Evolutionary conservation across 768 basidiomycete genomes (phyloP), one percentile per base, ranked within the genome.

Genomic region (Floccularia luteovirens): DNA sequence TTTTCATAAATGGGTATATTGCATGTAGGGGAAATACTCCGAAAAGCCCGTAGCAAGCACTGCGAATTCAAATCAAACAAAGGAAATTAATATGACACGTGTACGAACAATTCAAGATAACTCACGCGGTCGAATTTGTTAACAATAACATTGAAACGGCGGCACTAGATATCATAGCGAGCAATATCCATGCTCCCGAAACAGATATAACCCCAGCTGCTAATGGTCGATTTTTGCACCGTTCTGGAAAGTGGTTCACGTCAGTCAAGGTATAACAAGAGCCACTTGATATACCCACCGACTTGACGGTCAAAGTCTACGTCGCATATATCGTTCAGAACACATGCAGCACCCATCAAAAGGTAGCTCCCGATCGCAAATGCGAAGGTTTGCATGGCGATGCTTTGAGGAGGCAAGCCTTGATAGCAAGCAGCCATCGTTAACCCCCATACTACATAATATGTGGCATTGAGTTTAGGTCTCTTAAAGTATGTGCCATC

Each of bases 121-220:
- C 39, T 41, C 4, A 41, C 28, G 39, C 31, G 19, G 31, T 33
- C 19, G 28, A 11, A 41, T 19, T 41, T 19, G 31, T 3, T 11
- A n/a, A 20, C 8, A 57, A 63, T 40, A 45, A 69, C 66, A 34
- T 34, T 7, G 66, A 63, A 25, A 60, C 33, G n/a, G 50, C 52
- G 5, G 54, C 32, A 5, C 61, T 48, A 1, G 60, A 56, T 10
- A 46, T 42, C 28, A 52, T 20, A 8, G 10, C 10, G 3, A 41
- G 24, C 8, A 32, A n/a, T 1, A 32, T 33, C 14, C 20, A 32
- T 19, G 39, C 39, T 7, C 20, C 39, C 5, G 17, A 45, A 1
- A 74, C 62, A 0, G 71, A 69, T 20, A 76, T 60, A 5, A 67
- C 65, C 5, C 72, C 71, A 42, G 72, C 71, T 0, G 71, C 57